Evolutionary conservation across 1,139 yeast genomes (phyloP).

Genomic region (Pichia sp.): DNA sequence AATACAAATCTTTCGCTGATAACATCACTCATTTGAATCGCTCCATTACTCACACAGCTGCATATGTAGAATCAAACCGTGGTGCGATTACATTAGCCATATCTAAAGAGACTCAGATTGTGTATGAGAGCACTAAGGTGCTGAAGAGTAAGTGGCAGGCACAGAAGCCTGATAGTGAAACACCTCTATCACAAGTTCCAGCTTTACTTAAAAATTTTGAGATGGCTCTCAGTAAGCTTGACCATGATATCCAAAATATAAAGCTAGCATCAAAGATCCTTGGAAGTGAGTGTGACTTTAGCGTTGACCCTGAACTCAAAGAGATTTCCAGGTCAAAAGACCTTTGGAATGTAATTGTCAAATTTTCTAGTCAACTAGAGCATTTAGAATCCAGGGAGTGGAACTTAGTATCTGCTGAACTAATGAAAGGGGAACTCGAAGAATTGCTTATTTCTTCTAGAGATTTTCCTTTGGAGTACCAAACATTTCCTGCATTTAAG

Average conservation of each 20-base stretch:
- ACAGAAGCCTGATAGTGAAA: conserved; percentile 37
- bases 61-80: conserved; percentile 26
- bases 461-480: conserved; percentile 48
- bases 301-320: conserved; percentile 28
- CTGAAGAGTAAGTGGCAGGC: conserved; percentile 36
- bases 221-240: conserved; percentile 22
- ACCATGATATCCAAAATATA: conserved; percentile 27
- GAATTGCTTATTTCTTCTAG: conserved; percentile 41
- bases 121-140: neutral
- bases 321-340: conserved; percentile 41
- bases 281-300: conserved; percentile 30
- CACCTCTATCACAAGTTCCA: conserved; percentile 47
- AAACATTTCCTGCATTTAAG: conserved; percentile 68
- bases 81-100: conserved; percentile 27
- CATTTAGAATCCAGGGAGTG: conserved; percentile 42
- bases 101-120: conserved; percentile 6
- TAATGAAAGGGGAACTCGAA: conserved; percentile 46
- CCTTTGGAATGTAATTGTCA: conserved; percentile 62
- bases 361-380: conserved; percentile 34
- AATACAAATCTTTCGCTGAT: conserved; percentile 55
- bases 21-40: conserved; percentile 40
- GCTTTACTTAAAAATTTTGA: conserved; percentile 39
- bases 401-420: conserved; percentile 42
- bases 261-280: conserved; percentile 38
- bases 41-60: conserved; percentile 34